These are phyloP conservation scores for Aegilops longissima DNA, from an alignment of 176 grass and related monocot genomes.

Conservation along the genomic window DNA sequence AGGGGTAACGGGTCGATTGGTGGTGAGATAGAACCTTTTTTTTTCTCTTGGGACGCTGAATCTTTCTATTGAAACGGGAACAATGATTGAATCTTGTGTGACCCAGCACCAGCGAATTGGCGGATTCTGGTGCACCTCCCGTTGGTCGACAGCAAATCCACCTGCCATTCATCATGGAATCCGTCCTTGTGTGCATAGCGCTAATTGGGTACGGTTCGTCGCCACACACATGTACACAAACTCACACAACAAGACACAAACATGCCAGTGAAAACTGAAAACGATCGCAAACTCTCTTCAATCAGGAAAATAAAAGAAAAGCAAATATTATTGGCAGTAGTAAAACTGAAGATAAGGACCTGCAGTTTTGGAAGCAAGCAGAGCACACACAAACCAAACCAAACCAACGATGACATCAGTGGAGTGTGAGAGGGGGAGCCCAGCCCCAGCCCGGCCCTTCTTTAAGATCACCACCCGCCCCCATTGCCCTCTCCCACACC, in stretches of 20 bases:
- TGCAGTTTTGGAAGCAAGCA: constrained; percentile 40
- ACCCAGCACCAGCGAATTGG: background rate
- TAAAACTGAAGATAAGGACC: constrained; percentile 40
- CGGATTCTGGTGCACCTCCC: background rate
- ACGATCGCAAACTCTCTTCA: background rate
- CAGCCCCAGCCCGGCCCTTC: background rate
- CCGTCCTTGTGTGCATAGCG: background rate
- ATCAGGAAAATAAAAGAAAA: no score
- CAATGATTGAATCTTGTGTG: background rate
- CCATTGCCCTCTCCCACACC: background rate
- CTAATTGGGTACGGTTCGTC: constrained; percentile 2
- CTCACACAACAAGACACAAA: background rate
- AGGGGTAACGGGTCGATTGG: no score
- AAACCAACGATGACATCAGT: constrained; percentile 32
- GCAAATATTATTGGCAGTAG: background rate
- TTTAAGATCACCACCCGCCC: constrained; percentile 56
- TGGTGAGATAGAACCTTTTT: no score
- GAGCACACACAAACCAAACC: background rate
- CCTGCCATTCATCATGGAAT: constrained; percentile 18
- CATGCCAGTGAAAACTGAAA: background rate
- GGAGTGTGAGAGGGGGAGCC: no score
- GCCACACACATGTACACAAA: background rate
- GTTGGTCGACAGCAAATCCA: constrained; percentile 30
- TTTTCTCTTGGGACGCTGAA: background rate
- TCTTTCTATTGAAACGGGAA: no score